Base-by-base conservation (phyloP, 768 basidiomycete genomes). In the Boletus rex-veris region DNA sequence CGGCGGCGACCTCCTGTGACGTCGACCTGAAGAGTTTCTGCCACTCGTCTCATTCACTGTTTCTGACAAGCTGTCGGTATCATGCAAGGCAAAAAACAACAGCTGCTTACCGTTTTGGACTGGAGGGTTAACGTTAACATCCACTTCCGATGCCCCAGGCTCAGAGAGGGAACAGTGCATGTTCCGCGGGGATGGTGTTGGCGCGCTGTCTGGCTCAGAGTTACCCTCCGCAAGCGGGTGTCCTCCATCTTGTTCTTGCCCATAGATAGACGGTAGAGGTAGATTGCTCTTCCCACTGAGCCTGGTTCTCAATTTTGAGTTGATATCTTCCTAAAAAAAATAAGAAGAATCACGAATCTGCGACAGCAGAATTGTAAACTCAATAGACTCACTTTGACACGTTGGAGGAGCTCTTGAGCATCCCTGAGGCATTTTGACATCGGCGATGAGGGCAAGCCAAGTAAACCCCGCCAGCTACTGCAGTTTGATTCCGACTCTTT, bases 401-500 rank as follows among this genome's bases (percentile, higher is more conserved):
- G 50, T 18, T 26, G 24, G 24, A 1, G 50, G 26, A 64, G 50
- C 14, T 1, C 51, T 30, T 53, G 18, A 0, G 62, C 53, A 7
- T 48, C 46, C 21, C 49, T 21, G 16, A 53, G 51, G 35, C 33
- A 51, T 35, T 19, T 53, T 10, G 0, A n/a, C 15, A 41, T 37
- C 49, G 30, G 43, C 14, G 56, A 45, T 14, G 63, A 58, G 26
- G 59, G n/a, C 24, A 45, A 24, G 16, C 50, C 28, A 15, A 63
- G 3, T 9, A 63, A 33, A n/a, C 7, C 16, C 11, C 50, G 31
- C 46, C 26, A 47, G 26, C 39, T 36, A 1, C 28, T n/a, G 10
- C 11, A 2, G 15, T 6, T 48, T 5, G 51, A 40, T 12, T 40
- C 40, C 2, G 30, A 40, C 9, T 18, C 38, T 10, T 4, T n/a